A percentile compares a stretch with the other conserved stretches of the same genome.
Conservation (phyloP, 176 grass and related monocot species). For the Oropetium thomaeum region DNA sequence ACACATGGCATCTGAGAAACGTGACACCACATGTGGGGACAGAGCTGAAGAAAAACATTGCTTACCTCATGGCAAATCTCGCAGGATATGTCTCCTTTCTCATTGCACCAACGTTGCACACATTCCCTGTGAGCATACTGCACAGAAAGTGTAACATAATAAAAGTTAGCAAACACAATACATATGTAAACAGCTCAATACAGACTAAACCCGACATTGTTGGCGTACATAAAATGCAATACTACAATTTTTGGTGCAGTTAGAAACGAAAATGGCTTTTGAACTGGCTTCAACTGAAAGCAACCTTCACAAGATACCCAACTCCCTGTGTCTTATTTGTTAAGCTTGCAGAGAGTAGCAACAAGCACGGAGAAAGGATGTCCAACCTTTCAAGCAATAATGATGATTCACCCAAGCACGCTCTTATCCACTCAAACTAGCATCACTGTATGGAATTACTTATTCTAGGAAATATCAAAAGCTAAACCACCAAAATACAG, state of each 20-base stretch:
- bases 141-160: not conserved
- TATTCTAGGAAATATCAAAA: slow-evolving; percentile 21
- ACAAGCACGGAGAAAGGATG: slow-evolving; percentile 23
- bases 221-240: not conserved
- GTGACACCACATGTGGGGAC: not conserved
- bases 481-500: slow-evolving; percentile 7
- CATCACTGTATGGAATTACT: slow-evolving; percentile 2
- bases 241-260: not conserved
- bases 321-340: slow-evolving; percentile 26
- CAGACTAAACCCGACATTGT: not conserved
- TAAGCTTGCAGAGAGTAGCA: slow-evolving; percentile 37
- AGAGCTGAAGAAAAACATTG: slow-evolving; percentile 22
- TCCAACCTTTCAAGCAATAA: slow-evolving; percentile 37
- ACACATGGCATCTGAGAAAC: too few relatives aligned
- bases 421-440: slow-evolving; percentile 8
- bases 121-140: slow-evolving; percentile 94
- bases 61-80: slow-evolving; percentile 91
- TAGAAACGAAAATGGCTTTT: slow-evolving; percentile 19
- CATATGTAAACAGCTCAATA: not conserved
- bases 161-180: slow-evolving; percentile 20
- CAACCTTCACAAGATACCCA: slow-evolving; percentile 17
- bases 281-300: slow-evolving; percentile 19
- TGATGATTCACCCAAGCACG: slow-evolving; percentile 4
- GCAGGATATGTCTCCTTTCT: slow-evolving; percentile 86
- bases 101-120: slow-evolving; percentile 93